Conservation (phyloP, 495 filamentous ascomycete species). For the Halenospora varia region DNA sequence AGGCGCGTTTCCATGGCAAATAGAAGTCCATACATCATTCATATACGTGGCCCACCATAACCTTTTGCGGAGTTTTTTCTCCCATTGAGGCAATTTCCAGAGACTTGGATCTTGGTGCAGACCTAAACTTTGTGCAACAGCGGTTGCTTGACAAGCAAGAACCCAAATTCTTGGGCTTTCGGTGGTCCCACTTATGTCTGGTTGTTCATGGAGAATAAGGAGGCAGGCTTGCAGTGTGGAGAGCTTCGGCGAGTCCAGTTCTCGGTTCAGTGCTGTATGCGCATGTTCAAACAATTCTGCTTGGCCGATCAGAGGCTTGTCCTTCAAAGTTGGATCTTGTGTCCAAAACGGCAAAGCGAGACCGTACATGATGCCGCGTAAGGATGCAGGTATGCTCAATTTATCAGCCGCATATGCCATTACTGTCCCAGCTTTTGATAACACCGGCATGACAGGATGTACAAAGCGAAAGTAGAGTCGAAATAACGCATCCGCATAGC, state of each 20-base stretch:
- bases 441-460: slow-evolving; percentile 18
- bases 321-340: slow-evolving; percentile 9
- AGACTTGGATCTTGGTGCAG: slow-evolving; percentile 18
- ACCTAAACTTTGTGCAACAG: slow-evolving; percentile 23
- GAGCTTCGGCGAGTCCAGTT: slow-evolving; percentile 25
- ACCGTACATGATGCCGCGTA: slow-evolving; percentile 21
- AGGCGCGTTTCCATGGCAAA: slow-evolving; percentile 24
- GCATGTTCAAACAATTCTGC: slow-evolving; percentile 23
- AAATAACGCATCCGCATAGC: slow-evolving; percentile 14
- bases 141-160: slow-evolving; percentile 23
- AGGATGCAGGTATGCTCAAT: slow-evolving; percentile 18
- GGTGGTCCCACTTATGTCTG: slow-evolving; percentile 20
- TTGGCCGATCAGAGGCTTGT: slow-evolving; percentile 8
- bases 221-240: slow-evolving; percentile 23
- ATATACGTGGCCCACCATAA: slow-evolving; percentile 23
- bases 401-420: slow-evolving; percentile 9
- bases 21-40: slow-evolving; percentile 22
- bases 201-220: slow-evolving; percentile 22
- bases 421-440: slow-evolving; percentile 20
- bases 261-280: slow-evolving; percentile 21
- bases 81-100: slow-evolving; percentile 23
- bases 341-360: slow-evolving; percentile 22
- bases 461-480: slow-evolving; percentile 23
- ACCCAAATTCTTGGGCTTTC: slow-evolving; percentile 25
- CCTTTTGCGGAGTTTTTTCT: slow-evolving; percentile 19